Evolutionary conservation across 208 protist genomes (phyloP).

Genomic region (Blechomonas ayalai): DNA sequence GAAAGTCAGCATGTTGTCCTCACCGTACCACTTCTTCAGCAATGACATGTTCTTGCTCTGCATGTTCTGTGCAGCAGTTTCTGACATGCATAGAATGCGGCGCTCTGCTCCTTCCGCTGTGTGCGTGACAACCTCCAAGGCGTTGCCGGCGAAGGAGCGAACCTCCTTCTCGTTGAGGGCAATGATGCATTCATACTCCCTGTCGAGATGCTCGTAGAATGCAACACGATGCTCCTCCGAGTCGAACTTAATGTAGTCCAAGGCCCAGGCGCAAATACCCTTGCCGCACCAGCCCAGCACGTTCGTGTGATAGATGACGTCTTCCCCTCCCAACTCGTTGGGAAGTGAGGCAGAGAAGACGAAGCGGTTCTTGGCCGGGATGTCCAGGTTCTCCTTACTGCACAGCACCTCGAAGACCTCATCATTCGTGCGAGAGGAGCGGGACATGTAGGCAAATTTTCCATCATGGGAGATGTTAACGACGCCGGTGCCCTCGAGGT

Average conservation of each 20-base stretch:
- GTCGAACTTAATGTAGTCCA: constrained; percentile 40
- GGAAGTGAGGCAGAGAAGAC: constrained; percentile 17
- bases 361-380: constrained; percentile 16
- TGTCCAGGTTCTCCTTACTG: constrained; percentile 9
- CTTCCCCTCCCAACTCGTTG: constrained; percentile 3
- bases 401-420: constrained; percentile 11
- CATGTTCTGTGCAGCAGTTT: constrained; percentile 27
- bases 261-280: constrained; percentile 70
- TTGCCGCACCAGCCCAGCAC: constrained; percentile 67
- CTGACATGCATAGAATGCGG: constrained; percentile 50
- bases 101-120: constrained; percentile 21
- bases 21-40: constrained; percentile 52
- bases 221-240: constrained; percentile 34
- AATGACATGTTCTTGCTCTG: constrained; percentile 13
- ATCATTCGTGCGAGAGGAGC: constrained; percentile 4
- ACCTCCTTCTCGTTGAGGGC: constrained; percentile 51
- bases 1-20: constrained; percentile 47
- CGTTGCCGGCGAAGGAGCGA: constrained; percentile 48
- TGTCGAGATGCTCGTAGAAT: constrained; percentile 53
- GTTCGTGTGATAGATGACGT: constrained; percentile 61
- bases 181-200: constrained; percentile 37
- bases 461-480: constrained; percentile 18
- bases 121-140: constrained; percentile 30
- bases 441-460: constrained; percentile 11
- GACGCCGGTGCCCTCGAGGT: constrained; percentile 18